Conservation (phyloP, 495 filamentous ascomycete genomes). For the Penicillium waksmanii region DNA sequence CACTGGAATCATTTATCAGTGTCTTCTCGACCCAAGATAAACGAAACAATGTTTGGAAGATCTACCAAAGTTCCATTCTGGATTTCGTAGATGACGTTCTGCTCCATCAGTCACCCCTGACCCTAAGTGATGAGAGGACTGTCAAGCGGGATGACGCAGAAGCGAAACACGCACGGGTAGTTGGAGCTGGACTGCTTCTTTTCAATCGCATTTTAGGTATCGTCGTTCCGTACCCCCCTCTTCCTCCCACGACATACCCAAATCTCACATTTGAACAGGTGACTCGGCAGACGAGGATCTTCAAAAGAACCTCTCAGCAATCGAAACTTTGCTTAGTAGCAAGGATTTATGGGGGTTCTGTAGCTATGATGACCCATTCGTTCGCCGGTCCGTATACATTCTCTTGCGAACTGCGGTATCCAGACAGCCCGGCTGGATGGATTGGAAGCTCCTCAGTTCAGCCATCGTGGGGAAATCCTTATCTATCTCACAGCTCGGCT, state of each 20-base stretch:
- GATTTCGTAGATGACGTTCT: slow-evolving; percentile 80
- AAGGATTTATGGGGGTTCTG: slow-evolving; percentile 78
- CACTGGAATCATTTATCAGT: slow-evolving; percentile 70
- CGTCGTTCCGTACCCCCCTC: not conserved
- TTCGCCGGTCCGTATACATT: slow-evolving; percentile 70
- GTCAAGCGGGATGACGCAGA: slow-evolving; percentile 82
- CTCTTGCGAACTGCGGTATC: slow-evolving; percentile 65
- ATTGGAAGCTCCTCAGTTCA: slow-evolving; percentile 65
- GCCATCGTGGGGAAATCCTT: slow-evolving; percentile 71
- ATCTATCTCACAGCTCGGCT: slow-evolving; percentile 68
- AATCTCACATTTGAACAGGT: slow-evolving; percentile 28
- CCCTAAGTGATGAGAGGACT: slow-evolving; percentile 85
- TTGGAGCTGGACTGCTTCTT: slow-evolving; percentile 58
- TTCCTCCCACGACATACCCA: not conserved
- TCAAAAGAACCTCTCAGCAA: slow-evolving; percentile 47
- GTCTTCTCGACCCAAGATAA: slow-evolving; percentile 84
- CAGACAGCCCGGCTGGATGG: slow-evolving; percentile 60
- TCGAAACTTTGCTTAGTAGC: slow-evolving; percentile 63
- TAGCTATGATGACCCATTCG: slow-evolving; percentile 65
- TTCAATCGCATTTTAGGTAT: slow-evolving; percentile 53
- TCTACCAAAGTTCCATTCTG: slow-evolving; percentile 74
- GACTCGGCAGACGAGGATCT: slow-evolving; percentile 53
- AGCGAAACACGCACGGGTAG: slow-evolving; percentile 80
- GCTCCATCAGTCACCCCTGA: slow-evolving; percentile 71
- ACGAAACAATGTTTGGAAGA: slow-evolving; percentile 69